Evolutionary conservation across 148 eudicot genomes (phyloP).

Genomic region (Dysphania ambrosioides): DNA sequence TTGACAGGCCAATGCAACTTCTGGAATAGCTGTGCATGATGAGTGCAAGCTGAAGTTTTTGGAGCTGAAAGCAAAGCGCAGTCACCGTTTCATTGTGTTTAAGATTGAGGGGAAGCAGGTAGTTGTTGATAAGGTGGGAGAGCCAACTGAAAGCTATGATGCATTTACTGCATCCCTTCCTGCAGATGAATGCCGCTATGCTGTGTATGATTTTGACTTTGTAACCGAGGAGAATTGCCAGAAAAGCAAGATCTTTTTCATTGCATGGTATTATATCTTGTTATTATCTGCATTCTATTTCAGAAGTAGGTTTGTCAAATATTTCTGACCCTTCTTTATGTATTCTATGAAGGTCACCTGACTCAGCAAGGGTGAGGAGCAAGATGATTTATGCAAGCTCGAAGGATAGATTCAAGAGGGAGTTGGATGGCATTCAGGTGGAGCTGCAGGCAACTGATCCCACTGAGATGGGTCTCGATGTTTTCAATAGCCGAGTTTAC

Average conservation of each 20-base stretch:
- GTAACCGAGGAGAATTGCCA: conserved; percentile 75
- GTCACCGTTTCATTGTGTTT: conserved; percentile 66
- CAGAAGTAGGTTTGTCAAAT: not conserved
- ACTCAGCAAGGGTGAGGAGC: conserved; percentile 75
- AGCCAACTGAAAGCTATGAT: conserved; percentile 60
- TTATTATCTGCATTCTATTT: not conserved
- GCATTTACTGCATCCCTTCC: conserved; percentile 72
- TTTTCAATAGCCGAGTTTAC: conserved; percentile 65
- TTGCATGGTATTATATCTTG: conserved; percentile 64
- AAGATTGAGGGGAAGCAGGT: conserved; percentile 87
- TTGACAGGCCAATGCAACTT: conserved; percentile 73
- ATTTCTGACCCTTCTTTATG: conserved; percentile 7
- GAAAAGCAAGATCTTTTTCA: conserved; percentile 88
- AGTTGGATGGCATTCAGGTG: conserved; percentile 81
- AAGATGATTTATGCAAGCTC: conserved; percentile 90
- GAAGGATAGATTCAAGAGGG: conserved; percentile 89
- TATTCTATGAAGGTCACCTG: conserved; percentile 57
- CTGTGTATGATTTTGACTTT: conserved; percentile 77
- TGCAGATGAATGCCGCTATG: conserved; percentile 77
- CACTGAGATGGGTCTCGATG: conserved; percentile 83
- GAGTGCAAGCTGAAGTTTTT: conserved; percentile 86
- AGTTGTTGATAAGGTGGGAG: conserved; percentile 79
- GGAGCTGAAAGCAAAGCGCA: conserved; percentile 85
- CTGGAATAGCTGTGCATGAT: conserved; percentile 94
- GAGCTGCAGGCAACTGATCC: conserved; percentile 96